Percentiles rank a stretch among this genome's conserved stretches.
These are phyloP conservation scores for Botrytis tulipae DNA, from an alignment of 2,329 filamentous ascomycete genomes.

Conservation along the genomic window DNA sequence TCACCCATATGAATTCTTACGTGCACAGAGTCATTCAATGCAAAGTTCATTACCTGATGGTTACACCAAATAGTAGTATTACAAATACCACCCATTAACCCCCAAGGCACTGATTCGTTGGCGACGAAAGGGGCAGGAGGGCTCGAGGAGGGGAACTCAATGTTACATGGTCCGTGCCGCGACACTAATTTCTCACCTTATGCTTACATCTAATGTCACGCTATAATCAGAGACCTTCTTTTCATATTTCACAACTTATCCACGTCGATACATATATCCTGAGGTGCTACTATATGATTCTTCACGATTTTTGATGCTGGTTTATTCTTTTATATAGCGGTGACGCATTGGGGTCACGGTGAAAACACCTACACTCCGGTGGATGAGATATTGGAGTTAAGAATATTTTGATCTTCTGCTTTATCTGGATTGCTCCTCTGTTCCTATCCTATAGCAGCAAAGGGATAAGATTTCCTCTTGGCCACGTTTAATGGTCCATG, in stretches of 20 bases:
- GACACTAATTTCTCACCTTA: not conserved
- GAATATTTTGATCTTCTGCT: not conserved
- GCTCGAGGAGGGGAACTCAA: not conserved
- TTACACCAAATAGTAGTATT: not conserved
- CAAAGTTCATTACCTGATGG: not conserved
- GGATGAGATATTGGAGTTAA: not conserved
- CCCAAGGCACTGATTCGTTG: not conserved
- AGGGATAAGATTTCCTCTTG: too few relatives aligned
- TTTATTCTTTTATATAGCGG: not conserved
- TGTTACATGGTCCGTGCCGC: not conserved
- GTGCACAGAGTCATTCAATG: not conserved
- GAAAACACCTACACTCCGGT: not conserved
- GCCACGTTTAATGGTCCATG: too few relatives aligned
- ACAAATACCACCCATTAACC: not conserved
- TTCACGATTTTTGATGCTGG: accelerated
- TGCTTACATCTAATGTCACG: not conserved
- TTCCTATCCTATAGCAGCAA: too few relatives aligned
- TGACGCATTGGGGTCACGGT: not conserved
- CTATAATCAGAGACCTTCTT: not conserved
- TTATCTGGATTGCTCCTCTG: too few relatives aligned
- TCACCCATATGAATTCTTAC: not conserved
- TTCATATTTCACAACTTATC: not conserved
- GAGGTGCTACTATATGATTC: accelerated
- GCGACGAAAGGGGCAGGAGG: not conserved
- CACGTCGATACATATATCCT: too few relatives aligned